These are phyloP conservation scores for Neurospora intermedia DNA, from an alignment of 495 filamentous ascomycete species.

Conservation along the genomic window DNA sequence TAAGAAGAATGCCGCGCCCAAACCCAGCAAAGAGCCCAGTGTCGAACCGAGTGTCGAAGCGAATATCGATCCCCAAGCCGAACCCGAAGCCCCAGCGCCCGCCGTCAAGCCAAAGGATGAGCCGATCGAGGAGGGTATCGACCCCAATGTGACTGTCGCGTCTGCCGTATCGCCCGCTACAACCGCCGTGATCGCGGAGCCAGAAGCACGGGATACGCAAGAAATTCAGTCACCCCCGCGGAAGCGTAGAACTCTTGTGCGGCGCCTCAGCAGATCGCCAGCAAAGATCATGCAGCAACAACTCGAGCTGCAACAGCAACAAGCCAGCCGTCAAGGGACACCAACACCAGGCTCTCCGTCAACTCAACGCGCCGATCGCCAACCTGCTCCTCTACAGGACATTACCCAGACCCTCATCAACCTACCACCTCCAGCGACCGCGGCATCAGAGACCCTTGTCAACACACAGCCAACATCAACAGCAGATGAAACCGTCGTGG, in stretches of 20 bases:
- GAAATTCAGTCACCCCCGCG: slow-evolving; percentile 28
- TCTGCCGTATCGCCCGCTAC: slow-evolving; percentile 37
- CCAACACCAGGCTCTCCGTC: not conserved
- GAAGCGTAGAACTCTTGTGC: slow-evolving; percentile 61
- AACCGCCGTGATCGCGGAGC: slow-evolving; percentile 17
- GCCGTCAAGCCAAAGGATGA: not conserved
- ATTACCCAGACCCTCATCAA: slow-evolving; percentile 67
- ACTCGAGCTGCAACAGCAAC: not conserved
- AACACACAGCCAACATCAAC: slow-evolving; percentile 1
- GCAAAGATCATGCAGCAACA: not conserved
- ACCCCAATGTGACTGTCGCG: slow-evolving; percentile 41
- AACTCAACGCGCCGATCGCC: slow-evolving; percentile 15
- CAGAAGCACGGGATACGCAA: slow-evolving; percentile 1
- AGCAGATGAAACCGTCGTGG: slow-evolving; percentile 28
- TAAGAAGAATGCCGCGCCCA: slow-evolving; percentile 4
- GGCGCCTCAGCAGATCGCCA: slow-evolving; percentile 24
- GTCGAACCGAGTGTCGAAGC: not conserved
- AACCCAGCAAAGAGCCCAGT: slow-evolving; percentile 42
- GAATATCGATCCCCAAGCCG: not conserved
- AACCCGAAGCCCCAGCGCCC: not conserved
- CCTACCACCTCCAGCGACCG: not conserved
- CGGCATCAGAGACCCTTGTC: not conserved
- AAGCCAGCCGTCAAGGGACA: not conserved
- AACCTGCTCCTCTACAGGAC: slow-evolving; percentile 61
- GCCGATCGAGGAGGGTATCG: slow-evolving; percentile 35